These are phyloP conservation scores for Penicillium flavigenum DNA, from an alignment of 495 filamentous ascomycete genomes.

Conservation along the genomic window DNA sequence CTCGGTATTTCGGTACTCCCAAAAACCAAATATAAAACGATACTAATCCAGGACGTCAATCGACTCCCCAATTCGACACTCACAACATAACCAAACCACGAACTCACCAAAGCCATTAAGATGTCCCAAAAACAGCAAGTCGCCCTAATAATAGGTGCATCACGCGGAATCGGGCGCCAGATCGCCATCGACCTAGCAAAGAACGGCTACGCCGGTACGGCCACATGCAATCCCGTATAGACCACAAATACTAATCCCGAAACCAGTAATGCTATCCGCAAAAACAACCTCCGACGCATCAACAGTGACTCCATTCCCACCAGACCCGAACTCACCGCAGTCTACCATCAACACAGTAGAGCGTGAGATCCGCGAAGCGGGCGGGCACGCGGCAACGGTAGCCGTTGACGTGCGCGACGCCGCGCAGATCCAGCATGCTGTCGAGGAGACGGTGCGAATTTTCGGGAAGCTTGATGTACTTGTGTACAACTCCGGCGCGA, in stretches of 20 bases:
- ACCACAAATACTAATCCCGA: constrained; percentile 7
- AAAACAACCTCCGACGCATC: constrained; percentile 69
- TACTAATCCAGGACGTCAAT: neutral
- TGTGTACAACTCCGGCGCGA: constrained; percentile 82
- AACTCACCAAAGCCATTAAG: neutral
- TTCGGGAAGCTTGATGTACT: constrained; percentile 69
- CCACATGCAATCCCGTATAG: neutral
- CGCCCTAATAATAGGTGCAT: constrained; percentile 71
- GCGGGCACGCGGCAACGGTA: constrained; percentile 64
- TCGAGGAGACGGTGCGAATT: constrained; percentile 59
- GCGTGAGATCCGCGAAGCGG: constrained; percentile 69
- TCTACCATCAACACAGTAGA: constrained; percentile 85
- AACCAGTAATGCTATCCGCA: constrained; percentile 73
- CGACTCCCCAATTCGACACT: neutral
- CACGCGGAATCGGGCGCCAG: constrained; percentile 76
- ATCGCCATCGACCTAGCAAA: constrained; percentile 72
- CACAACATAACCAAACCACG: neutral
- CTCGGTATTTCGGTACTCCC: neutral
- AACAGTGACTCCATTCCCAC: constrained; percentile 62
- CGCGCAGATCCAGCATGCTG: constrained; percentile 59
- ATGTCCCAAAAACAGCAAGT: constrained; percentile 43
- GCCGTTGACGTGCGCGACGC: constrained; percentile 68
- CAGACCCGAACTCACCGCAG: constrained; percentile 72
- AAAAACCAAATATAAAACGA: neutral
- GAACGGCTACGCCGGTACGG: constrained; percentile 65